Conservation (phyloP, 1,284 basidiomycete genomes). For the Malassezia sp. region DNA sequence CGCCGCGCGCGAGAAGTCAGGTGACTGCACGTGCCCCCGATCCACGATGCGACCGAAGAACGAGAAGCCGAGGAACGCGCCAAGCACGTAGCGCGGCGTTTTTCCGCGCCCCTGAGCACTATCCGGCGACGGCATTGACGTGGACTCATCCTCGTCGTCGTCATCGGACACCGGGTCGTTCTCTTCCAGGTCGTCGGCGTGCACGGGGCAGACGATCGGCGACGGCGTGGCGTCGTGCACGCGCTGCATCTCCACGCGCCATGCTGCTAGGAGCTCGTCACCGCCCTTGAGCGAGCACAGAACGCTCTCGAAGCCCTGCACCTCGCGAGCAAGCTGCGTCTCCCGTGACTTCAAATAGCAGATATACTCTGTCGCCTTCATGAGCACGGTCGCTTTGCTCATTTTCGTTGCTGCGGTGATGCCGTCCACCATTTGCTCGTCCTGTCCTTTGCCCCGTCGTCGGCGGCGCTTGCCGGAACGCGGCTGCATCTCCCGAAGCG, state of each 20-base stretch:
- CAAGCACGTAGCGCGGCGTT: conserved; percentile 34
- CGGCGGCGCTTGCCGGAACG: conserved; percentile 26
- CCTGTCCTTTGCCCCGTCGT: conserved; percentile 24
- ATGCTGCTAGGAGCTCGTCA: conserved; percentile 39
- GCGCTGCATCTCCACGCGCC: conserved; percentile 37
- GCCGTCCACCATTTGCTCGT: conserved; percentile 41
- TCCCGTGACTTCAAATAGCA: conserved; percentile 41
- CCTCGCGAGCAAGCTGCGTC: conserved; percentile 31
- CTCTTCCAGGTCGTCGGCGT: conserved; percentile 13
- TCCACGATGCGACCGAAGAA: conserved; percentile 32
- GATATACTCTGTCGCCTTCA: conserved; percentile 45
- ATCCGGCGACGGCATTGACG: conserved; percentile 13
- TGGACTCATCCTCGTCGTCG: conserved; percentile 29
- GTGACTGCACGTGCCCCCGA: conserved; percentile 1
- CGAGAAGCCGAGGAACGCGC: conserved; percentile 35
- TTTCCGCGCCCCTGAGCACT: not conserved
- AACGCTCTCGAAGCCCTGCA: conserved; percentile 32
- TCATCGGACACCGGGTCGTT: no score
- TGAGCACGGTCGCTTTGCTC: conserved; percentile 44
- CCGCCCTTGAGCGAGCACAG: conserved; percentile 39
- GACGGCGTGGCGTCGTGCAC: conserved; percentile 11
- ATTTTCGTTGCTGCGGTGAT: conserved; percentile 44
- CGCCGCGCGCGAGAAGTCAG: conserved; percentile 9
- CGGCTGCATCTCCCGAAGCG: conserved; percentile 51
- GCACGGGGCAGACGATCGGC: conserved; percentile 20